Evolutionary conservation across 495 filamentous ascomycete species (phyloP), one percentile per base, ranked within the genome.

Genomic region (Cryomyces antarcticus): DNA sequence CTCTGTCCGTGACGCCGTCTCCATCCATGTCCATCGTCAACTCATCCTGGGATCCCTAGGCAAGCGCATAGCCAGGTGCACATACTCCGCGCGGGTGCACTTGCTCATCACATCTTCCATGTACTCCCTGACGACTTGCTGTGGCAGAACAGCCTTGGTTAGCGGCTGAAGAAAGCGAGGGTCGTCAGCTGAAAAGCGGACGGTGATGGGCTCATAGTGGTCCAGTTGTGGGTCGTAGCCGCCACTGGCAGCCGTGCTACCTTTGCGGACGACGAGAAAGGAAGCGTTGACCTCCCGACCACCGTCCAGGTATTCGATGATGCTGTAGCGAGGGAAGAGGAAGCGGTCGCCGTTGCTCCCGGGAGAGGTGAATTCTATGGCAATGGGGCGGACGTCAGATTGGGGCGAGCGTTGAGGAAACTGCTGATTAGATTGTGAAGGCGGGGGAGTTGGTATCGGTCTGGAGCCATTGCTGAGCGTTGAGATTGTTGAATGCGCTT

Each of bases 171-270:
- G 69, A 34, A 79, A 64, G 44, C 71, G 69, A 6, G 71, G 65
- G 38, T 72, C 69, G 12, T 68, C 62, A 13, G 77, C 67, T 47
- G 72, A 71, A 37, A 93, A 67, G 38, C 82, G 75, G 42, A 93
- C 73, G 0, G 89, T 95, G 29, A 95, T 66, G 3, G 88, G 84
- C 51, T 94, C 83, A 57, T 92, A 95, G 60, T 89, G 93, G 46
- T 87, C 84, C 43, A 68, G 59, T 56, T 68, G 45, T 43, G 65
- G 63, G 7, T 41, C 41, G 6, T 47, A 35, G 30, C 37, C 30
- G 30, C 50, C 50, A 11, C 37, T 13, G 27, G 10, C 38, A 17
- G 9, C 24, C 38, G 9, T 28, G 27, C 38, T 39, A 9, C 24
- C 10, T 9, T 17, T 35, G 28, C 50, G 72, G 5, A 77, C 73